Base-by-base conservation (phyloP, 1,284 basidiomycete genomes). In the Boletus calvinii region DNA sequence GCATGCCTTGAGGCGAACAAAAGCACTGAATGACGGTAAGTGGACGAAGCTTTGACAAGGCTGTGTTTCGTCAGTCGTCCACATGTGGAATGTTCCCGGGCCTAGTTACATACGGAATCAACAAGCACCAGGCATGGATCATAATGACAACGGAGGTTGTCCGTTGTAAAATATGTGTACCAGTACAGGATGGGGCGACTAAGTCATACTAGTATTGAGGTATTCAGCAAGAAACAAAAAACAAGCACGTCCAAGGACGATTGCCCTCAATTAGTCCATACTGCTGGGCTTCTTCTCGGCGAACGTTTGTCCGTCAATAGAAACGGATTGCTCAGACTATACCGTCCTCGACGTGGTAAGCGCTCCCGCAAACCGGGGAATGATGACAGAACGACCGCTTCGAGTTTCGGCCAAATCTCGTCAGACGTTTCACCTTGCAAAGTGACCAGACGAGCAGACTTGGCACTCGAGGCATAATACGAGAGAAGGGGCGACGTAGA, bases 351-450 rank as follows among this genome's bases (percentile, higher is more conserved):
- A 15, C 69, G 68, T 32, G 75, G 73, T n/a, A 65, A 59, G n/a
- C 80, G 76, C 64, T 83, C 78, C 50, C 74, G 77, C 50, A 90
- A 63, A 7, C 64, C 61, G 3, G 87, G 84, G 62, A 86, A 87
- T 7, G 75, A 67, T n/a, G 74, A 70, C 42, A 74, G 72, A 15
- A 94, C 72, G 18, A 81, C 71, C 31, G 69, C 70, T 53, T 91
- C 87, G 6, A 95, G 77, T 60, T 85, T 76, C 2, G 91, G 92
- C 91, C 92, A 95, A 59, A 98, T 97, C 73, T 97, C 92, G 68
- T 98, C 92, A 20, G 90, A 94, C 15, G 92, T 92, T 57, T 79
- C 75, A 6, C 95, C 95, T 24, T 78, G 75, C n/a, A 98, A 72
- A 11, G 85, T 85, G 56, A 86, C 81, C n/a, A 94, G 75, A 52